Evolutionary conservation across 1,284 basidiomycete genomes (phyloP).

Genomic region (Pseudozyma thailandica): DNA sequence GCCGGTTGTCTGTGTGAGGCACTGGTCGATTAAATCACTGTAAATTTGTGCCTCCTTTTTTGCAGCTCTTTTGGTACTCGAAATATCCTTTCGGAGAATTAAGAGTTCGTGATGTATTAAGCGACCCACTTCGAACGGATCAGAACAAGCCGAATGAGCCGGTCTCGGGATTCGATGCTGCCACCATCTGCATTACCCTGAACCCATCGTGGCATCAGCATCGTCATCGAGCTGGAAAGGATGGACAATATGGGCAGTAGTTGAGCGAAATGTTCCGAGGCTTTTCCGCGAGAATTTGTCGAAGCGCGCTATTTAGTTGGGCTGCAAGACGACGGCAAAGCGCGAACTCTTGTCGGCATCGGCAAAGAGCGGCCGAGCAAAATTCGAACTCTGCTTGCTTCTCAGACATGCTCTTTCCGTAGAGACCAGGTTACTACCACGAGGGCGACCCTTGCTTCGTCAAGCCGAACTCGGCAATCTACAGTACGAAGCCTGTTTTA

Average conservation of each 20-base stretch:
- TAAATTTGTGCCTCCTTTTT: background rate
- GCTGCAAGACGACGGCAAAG: background rate
- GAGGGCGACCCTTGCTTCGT: too few relatives aligned
- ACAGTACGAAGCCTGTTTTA: too few relatives aligned
- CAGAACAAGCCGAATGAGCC: too few relatives aligned
- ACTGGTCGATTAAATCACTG: too few relatives aligned
- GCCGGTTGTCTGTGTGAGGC: too few relatives aligned
- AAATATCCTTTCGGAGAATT: conserved; percentile 34
- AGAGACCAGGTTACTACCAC: too few relatives aligned
- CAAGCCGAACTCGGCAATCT: too few relatives aligned
- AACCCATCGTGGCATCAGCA: background rate
- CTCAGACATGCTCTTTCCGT: too few relatives aligned
- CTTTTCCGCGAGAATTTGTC: background rate
- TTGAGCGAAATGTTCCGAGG: background rate
- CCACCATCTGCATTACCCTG: background rate
- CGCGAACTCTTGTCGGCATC: background rate
- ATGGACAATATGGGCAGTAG: background rate
- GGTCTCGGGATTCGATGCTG: background rate
- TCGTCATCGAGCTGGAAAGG: background rate
- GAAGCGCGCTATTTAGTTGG: background rate
- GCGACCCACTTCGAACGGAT: too few relatives aligned
- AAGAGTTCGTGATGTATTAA: background rate
- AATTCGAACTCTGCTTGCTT: conserved; percentile 3
- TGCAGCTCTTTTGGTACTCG: too few relatives aligned
- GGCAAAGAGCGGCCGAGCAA: conserved; percentile 1